Percentiles rank a stretch among this genome's conserved stretches.
These are phyloP conservation scores for Solanum arcanum DNA, from an alignment of 257 asterid genomes.

Conservation along the genomic window DNA sequence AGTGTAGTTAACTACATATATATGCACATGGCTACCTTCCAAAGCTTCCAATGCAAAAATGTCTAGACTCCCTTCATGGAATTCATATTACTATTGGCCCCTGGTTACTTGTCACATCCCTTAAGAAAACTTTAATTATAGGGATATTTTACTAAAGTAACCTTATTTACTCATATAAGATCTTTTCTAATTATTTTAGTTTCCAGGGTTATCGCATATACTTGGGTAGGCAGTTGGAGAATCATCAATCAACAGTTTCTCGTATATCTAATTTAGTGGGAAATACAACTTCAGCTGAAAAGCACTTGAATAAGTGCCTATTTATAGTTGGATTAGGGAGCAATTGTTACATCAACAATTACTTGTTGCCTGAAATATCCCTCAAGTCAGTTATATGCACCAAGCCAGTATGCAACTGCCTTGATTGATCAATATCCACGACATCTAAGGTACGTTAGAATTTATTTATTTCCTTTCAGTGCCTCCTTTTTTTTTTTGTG, in stretches of 20 bases:
- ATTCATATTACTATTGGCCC: no score
- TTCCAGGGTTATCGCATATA: slow-evolving; percentile 16
- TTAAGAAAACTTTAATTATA: no score
- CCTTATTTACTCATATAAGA: neutral
- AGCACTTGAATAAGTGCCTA: slow-evolving; percentile 23
- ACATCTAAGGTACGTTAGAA: slow-evolving; percentile 6
- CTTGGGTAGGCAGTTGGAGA: neutral
- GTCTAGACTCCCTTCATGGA: neutral
- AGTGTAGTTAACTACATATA: no score
- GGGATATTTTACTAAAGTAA: no score
- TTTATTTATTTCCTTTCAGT: no score
- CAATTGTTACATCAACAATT: slow-evolving; percentile 52
- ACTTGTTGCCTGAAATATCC: slow-evolving; percentile 8
- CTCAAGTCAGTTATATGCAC: slow-evolving; percentile 11
- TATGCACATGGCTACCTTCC: no score
- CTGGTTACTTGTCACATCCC: no score
- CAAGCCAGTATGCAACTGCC: slow-evolving; percentile 20
- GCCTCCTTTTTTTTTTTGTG: no score
- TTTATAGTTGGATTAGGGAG: slow-evolving; percentile 42
- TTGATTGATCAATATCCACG: slow-evolving; percentile 11
- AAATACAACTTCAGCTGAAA: neutral
- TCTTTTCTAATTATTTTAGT: neutral
- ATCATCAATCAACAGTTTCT: slow-evolving; percentile 9
- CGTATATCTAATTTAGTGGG: neutral
- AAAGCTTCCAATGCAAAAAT: neutral